phyloP scores from a whole-genome alignment of 768 basidiomycete genomes.

The Hebeloma cylindrosporum region DNA sequence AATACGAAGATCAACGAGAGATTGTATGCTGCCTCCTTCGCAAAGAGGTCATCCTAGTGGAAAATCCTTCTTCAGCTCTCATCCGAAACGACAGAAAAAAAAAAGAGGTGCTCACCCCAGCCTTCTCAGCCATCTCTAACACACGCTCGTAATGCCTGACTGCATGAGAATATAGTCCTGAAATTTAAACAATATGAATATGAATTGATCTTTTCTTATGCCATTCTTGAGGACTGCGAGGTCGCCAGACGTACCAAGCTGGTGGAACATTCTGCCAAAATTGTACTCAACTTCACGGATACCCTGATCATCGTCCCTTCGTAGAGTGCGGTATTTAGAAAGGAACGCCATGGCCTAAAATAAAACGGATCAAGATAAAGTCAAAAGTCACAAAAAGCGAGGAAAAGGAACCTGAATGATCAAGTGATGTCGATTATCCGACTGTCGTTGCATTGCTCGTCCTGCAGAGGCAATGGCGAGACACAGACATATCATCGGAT shows the following conservation, averaged over 20 bases:
- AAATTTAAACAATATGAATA: conserved; percentile 1
- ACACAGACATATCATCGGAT: conserved; percentile 83
- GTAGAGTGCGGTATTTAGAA: conserved; percentile 71
- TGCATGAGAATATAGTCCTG: conserved; percentile 82
- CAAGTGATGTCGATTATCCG: conserved; percentile 90
- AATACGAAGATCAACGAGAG: conserved; percentile 78
- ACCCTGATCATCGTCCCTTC: conserved; percentile 41
- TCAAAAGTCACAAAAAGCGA: neutral
- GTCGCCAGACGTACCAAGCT: conserved; percentile 66
- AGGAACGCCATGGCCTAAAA: conserved; percentile 79
- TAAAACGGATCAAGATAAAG: neutral
- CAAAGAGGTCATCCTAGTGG: conserved; percentile 48
- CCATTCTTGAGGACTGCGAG: neutral
- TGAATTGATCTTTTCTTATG: neutral
- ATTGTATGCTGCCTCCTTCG: conserved; percentile 85
- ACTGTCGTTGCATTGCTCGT: conserved; percentile 89
- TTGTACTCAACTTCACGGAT: conserved; percentile 89
- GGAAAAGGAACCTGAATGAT: conserved; percentile 56
- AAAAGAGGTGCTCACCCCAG: conserved; percentile 28
- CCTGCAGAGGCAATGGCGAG: conserved; percentile 86
- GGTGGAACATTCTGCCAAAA: conserved; percentile 89
- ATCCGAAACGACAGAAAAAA: conserved; percentile 1
- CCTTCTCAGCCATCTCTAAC: conserved; percentile 57
- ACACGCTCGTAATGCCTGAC: conserved; percentile 82
- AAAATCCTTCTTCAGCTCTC: neutral